phyloP scores from a whole-genome alignment of 108 stramenopile genomes.

The Craspedostauros australis region DNA sequence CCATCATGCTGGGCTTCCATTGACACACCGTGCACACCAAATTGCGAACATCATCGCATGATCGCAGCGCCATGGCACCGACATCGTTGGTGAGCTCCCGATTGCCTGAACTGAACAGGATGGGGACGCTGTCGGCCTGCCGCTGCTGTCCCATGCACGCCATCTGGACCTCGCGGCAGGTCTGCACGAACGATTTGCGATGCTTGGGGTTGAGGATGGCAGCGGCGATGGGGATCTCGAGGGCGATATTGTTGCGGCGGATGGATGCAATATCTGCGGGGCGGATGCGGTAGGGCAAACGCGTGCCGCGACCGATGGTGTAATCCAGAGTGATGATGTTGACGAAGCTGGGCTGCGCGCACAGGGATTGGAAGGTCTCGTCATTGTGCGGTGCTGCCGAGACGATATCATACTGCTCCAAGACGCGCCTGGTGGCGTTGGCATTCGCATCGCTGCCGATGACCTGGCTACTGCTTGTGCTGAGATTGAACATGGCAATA shows the following conservation, averaged over 20 bases:
- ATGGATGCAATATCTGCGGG: conserved; percentile 41
- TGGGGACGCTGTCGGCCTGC: too few species aligned
- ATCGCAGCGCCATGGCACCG: conserved; percentile 49
- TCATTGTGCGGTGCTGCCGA: conserved; percentile 68
- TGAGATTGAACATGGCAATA: conserved; percentile 23
- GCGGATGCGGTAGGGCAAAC: conserved; percentile 52
- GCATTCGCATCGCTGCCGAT: neutral
- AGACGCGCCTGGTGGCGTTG: conserved; percentile 3
- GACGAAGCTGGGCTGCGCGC: conserved; percentile 29
- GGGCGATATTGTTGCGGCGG: conserved; percentile 35
- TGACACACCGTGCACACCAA: conserved; percentile 26
- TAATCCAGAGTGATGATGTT: conserved; percentile 70
- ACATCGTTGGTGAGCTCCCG: conserved; percentile 49
- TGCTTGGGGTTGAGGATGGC: conserved; percentile 51
- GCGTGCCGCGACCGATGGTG: conserved; percentile 41
- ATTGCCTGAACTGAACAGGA: conserved; percentile 58
- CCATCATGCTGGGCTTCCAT: too few species aligned
- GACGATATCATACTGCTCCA: conserved; percentile 60
- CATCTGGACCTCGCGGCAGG: conserved; percentile 41
- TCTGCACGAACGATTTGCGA: conserved; percentile 48
- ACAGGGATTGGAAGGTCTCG: conserved; percentile 50
- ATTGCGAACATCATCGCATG: conserved; percentile 47
- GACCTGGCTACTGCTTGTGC: conserved; percentile 3
- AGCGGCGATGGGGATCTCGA: conserved; percentile 62
- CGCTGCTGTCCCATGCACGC: conserved; percentile 35